Evolutionary conservation across 202 grass and related monocot species (phyloP), one percentile per base, ranked within the genome.

Genomic region (Digitaria exilis): DNA sequence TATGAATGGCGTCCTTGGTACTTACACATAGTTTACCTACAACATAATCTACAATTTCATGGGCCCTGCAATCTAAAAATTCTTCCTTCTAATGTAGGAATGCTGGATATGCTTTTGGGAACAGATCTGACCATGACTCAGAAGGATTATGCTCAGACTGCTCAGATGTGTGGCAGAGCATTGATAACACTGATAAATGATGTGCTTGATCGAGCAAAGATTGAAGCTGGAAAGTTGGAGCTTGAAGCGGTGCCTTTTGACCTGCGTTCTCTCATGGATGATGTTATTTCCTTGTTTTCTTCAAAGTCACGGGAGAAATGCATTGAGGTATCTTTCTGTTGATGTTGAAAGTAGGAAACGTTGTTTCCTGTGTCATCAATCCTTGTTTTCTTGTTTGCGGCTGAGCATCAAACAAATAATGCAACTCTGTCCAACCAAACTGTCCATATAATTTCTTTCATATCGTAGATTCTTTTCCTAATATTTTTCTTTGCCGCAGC

Each of bases 1-100:
- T 71, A 98, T 98, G 96, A 98, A 98, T 81, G 96, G 96, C 1
- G 93, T 96, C 73, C 89, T 98, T 21, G 96, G 96, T 98, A 96
- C 24, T 35, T 58, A 49, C 14, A 8, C 41, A 12, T 71, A 26
- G 31, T 51, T 84, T 62, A 66, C 55, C 24, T 73, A 55, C n/a
- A n/a, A n/a, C 31, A 84, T 22, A 71, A 32, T 80, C 22, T 76
- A 6, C 17, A 57, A 28, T 65, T 48, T 6, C 14, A 46, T 37
- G 6, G 18, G 4, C 12, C 3, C 41, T 52, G 9, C 55, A 37
- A 69, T 80, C 43, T 87, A 18, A 83, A 89, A 57, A n/a, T 30
- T 49, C 49, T 71, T 25, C 73, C 31, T 70, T 84, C 5, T 5
- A 19, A 6, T 91, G 61, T 65, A 98, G 95, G 95, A 86, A 98